Evolutionary conservation across 2,329 filamentous ascomycete genomes (phyloP), one percentile per base, ranked within the genome.

Genomic region (Exutisphaerella laricina): DNA sequence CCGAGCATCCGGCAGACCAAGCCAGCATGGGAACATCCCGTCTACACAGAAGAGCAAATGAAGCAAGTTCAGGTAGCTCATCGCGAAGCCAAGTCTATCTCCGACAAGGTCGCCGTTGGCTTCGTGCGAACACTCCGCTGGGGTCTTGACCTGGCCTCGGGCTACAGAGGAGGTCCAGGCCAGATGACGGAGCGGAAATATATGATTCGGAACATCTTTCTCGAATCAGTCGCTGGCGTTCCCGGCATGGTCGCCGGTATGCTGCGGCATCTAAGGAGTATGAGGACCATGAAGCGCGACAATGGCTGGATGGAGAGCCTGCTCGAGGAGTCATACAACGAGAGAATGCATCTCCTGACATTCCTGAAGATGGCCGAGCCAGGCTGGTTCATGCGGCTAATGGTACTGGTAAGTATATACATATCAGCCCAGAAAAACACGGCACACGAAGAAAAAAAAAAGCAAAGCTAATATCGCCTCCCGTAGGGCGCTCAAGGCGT

Each of bases 191-290:
- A 94, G 63, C 72, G 82, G 4, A 92, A 97, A 69, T 98, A 92
- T 83, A 74, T 96, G 56, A 78, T 85, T 36, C 78, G 90, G 5
- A 57, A 54, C 60, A 78, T 98, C 55, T 98, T 98, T 66, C 76
- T 98, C 23, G 92, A 98, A 66, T 89, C 84, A 36, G 87, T 98
- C 28, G 92, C 92, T 9, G 92, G 88, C 23, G 92, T 97, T 0
- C 92, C 92, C 0, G 92, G 92, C 5, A 97, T 97, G 88, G 90
- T 97, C 0, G 92, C 84, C 0, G 92, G 88, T 16, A 96, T 95
- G 85, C 73, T 97, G 12, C 76, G 92, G 23, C 92, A 98, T 67
- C 74, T 97, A 26, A 80, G 84, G 61, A 89, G 83, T 53, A 76
- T 97, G 58, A 76, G 90, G 32, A 77, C 83, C 20, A 83, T 97